Evolutionary conservation across 352 stramenopile species (phyloP).

Genomic region (Phytophthora citricola): DNA sequence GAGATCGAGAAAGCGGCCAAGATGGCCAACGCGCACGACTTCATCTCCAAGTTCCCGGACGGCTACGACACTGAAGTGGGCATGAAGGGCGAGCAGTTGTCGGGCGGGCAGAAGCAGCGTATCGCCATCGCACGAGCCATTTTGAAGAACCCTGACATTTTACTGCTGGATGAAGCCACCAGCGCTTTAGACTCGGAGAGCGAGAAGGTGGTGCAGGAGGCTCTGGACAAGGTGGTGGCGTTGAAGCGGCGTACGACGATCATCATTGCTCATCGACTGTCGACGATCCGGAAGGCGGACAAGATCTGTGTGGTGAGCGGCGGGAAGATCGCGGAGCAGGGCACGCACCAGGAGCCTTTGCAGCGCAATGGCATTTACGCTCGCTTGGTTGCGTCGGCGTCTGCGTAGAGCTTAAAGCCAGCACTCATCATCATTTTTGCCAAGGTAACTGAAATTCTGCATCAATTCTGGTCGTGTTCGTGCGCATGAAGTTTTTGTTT

Average conservation of each 20-base stretch:
- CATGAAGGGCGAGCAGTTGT: background rate
- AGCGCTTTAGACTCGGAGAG: background rate
- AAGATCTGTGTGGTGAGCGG: slow-evolving; percentile 25
- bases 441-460: no score
- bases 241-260: slow-evolving; percentile 55
- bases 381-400: slow-evolving; percentile 10
- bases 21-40: slow-evolving; percentile 70
- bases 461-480: no score
- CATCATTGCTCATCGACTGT: slow-evolving; percentile 87
- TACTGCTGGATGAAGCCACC: background rate
- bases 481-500: no score
- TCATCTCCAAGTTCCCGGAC: slow-evolving; percentile 4
- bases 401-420: background rate
- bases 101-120: background rate
- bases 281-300: slow-evolving; percentile 14
- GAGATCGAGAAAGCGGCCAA: slow-evolving; percentile 87
- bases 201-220: slow-evolving; percentile 5
- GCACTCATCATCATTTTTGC: no score
- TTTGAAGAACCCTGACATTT: background rate
- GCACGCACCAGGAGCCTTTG: slow-evolving; percentile 24
- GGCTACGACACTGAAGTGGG: slow-evolving; percentile 4
- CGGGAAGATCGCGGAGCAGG: slow-evolving; percentile 27
- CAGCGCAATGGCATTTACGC: slow-evolving; percentile 16
- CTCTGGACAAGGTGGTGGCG: slow-evolving; percentile 5
- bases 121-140: slow-evolving; percentile 3